phyloP scores from a whole-genome alignment of 768 basidiomycete genomes.

The Lactarius tabidus region DNA sequence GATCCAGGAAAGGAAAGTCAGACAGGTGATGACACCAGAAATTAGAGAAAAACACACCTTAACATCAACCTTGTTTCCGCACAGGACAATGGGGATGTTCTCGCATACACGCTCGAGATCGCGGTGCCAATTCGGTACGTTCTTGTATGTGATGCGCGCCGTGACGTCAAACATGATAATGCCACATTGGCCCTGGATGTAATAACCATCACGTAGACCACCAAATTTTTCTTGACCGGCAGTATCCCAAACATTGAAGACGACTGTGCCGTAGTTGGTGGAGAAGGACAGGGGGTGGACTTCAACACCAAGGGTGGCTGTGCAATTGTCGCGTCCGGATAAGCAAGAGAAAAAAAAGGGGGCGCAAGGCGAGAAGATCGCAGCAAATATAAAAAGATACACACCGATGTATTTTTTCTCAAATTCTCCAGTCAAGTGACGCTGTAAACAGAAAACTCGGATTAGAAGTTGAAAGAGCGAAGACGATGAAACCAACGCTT shows the following conservation, averaged over 20 bases:
- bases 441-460: conserved; percentile 45
- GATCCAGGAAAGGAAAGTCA: conserved; percentile 15
- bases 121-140: conserved; percentile 99
- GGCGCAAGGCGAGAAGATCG: conserved; percentile 1
- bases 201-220: conserved; percentile 95
- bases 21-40: not conserved
- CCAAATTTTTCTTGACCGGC: conserved; percentile 99
- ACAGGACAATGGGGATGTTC: conserved; percentile 98
- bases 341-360: conserved; percentile 16
- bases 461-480: conserved; percentile 52
- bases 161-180: conserved; percentile 99
- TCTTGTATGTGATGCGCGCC: conserved; percentile 99
- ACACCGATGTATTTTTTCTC: conserved; percentile 99
- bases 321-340: conserved; percentile 16
- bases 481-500: conserved; percentile 28
- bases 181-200: conserved; percentile 97
- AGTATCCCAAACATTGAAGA: conserved; percentile 99
- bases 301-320: conserved; percentile 99
- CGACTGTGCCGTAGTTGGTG: conserved; percentile 98
- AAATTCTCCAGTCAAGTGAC: conserved; percentile 99
- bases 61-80: conserved; percentile 99
- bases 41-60: conserved; percentile 58
- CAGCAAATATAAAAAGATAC: conserved; percentile 29
- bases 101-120: conserved; percentile 99
- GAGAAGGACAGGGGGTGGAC: conserved; percentile 94